phyloP scores from a whole-genome alignment of 23 red algal species.

The Gracilariopsis chorda region DNA sequence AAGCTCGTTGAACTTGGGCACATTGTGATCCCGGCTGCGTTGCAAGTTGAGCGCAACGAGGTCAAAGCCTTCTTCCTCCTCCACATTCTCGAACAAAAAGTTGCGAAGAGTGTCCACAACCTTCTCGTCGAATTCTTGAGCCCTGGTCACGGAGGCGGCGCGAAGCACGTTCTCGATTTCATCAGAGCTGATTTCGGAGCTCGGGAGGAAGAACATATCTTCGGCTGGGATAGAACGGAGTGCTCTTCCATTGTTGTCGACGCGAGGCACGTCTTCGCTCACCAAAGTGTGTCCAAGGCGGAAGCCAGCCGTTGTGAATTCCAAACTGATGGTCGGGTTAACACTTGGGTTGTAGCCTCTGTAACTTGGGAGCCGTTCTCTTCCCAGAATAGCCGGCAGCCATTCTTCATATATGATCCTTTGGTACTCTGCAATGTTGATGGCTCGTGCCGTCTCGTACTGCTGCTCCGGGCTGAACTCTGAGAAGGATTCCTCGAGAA shows the following conservation, averaged over 20 bases:
- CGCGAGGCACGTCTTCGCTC: background rate
- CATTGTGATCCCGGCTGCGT: too few species aligned
- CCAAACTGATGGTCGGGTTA: constrained; percentile 16
- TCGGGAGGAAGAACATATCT: background rate
- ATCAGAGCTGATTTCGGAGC: background rate
- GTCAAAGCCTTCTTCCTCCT: too few species aligned
- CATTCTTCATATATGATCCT: constrained; percentile 63
- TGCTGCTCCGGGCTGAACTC: background rate
- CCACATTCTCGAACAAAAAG: too few species aligned
- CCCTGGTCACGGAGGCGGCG: background rate
- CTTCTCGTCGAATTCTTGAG: constrained; percentile 37
- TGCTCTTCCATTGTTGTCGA: background rate
- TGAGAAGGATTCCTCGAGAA: background rate
- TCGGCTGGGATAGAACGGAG: background rate
- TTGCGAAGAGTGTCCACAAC: too few species aligned
- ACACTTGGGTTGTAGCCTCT: constrained; percentile 6
- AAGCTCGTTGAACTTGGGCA: too few species aligned
- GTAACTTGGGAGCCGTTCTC: constrained; percentile 15
- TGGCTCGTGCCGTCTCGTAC: constrained; percentile 43
- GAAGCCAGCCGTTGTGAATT: constrained; percentile 40
- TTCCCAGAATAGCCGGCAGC: constrained; percentile 15
- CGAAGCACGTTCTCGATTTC: background rate
- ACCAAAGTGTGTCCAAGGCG: constrained; percentile 59
- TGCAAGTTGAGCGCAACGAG: too few species aligned
- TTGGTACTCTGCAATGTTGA: constrained; percentile 45